These are phyloP conservation scores for Kurtzmaniella quercitrusa DNA, from an alignment of 1,139 yeast species.

Conservation along the genomic window DNA sequence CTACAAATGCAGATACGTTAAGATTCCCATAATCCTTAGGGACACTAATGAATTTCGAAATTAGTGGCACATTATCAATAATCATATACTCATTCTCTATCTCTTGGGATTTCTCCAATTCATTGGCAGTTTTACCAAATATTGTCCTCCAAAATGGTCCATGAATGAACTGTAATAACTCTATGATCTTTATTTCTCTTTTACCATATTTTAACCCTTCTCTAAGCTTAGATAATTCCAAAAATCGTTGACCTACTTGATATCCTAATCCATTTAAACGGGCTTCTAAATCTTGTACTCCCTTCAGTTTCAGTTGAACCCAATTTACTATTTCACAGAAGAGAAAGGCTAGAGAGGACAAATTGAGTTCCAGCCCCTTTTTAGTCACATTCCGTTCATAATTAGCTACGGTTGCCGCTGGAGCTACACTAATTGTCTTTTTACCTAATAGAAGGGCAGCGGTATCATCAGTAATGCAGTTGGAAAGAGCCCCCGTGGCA, in stretches of 20 bases:
- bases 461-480: slow-evolving; percentile 34
- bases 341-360: slow-evolving; percentile 64
- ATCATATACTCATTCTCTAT: slow-evolving; percentile 80
- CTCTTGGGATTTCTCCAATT: slow-evolving; percentile 82
- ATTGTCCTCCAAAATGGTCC: slow-evolving; percentile 77
- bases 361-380: slow-evolving; percentile 60
- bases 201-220: slow-evolving; percentile 62
- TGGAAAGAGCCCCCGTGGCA: slow-evolving; percentile 38
- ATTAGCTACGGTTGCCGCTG: slow-evolving; percentile 38
- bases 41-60: slow-evolving; percentile 72
- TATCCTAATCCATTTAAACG: slow-evolving; percentile 73
- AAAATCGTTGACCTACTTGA: slow-evolving; percentile 50
- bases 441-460: slow-evolving; percentile 32
- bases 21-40: slow-evolving; percentile 78
- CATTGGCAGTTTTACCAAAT: slow-evolving; percentile 83
- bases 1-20: slow-evolving; percentile 81
- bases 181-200: slow-evolving; percentile 71
- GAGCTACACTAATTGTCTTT: slow-evolving; percentile 27
- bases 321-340: slow-evolving; percentile 72
- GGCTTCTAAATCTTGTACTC: slow-evolving; percentile 73
- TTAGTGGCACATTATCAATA: slow-evolving; percentile 74
- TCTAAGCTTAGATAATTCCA: slow-evolving; percentile 39
- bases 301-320: slow-evolving; percentile 59
- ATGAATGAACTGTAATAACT: slow-evolving; percentile 79
- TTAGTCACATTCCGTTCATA: slow-evolving; percentile 66